A percentile compares a stretch with the other conserved stretches of the same genome.
Evolutionary conservation across 2,329 filamentous ascomycete species (phyloP).

Genomic region (Diaporthe vaccinii): DNA sequence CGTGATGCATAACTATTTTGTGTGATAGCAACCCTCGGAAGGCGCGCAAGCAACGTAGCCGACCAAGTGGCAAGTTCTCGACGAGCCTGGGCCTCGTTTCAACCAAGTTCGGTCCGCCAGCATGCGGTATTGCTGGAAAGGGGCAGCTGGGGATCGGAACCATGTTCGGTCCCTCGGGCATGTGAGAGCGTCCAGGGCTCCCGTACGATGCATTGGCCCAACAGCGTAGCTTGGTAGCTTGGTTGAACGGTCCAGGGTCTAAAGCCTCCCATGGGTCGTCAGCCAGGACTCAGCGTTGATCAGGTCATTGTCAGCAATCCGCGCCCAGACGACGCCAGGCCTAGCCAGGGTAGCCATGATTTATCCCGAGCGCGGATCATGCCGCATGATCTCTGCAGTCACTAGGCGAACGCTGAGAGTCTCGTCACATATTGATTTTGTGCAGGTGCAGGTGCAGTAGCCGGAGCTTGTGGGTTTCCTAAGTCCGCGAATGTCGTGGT

Average conservation of each 20-base stretch:
- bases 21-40: background rate
- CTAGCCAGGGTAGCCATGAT: background rate
- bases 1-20: background rate
- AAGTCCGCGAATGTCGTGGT: background rate
- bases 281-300: conserved; percentile 8
- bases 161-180: background rate
- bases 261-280: background rate
- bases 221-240: background rate
- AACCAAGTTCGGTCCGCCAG: conserved; percentile 4
- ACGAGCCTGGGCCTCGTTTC: conserved; percentile 11
- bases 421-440: background rate
- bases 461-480: background rate
- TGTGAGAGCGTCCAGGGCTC: background rate
- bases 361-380: conserved; percentile 15
- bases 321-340: background rate
- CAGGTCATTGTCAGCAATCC: background rate
- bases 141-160: background rate
- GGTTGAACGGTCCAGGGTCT: conserved; percentile 8
- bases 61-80: conserved; percentile 11
- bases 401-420: background rate
- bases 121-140: background rate
- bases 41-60: background rate
- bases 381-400: conserved; percentile 17
- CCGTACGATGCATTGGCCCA: background rate
- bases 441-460: background rate